A percentile compares a stretch with the other conserved stretches of the same genome.
Conservation (phyloP, 139 green algal species). For the Auxenochlorella pyrenoidosa region DNA sequence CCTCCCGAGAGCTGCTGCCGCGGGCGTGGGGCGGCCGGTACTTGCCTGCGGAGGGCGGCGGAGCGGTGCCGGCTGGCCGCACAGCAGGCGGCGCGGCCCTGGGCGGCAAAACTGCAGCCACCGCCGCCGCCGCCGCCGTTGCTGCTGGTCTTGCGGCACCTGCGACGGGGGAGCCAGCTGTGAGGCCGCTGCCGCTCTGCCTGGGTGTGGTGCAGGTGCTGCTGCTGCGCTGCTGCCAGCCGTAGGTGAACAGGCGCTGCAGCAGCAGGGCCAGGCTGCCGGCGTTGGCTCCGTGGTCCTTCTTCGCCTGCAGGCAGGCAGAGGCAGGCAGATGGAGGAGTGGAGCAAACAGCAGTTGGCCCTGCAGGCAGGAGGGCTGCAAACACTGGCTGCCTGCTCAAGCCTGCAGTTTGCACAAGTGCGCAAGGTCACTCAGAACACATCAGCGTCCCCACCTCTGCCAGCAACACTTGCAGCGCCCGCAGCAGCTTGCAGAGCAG, state of each 20-base stretch:
- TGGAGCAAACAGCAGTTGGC: too few species aligned
- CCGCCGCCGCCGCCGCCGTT: not conserved
- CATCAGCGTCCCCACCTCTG: not conserved
- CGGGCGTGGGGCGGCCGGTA: conserved; percentile 4
- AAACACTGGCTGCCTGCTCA: too few species aligned
- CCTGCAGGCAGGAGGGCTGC: too few species aligned
- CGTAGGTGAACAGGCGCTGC: conserved; percentile 35
- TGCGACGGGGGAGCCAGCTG: not conserved
- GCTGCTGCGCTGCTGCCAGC: conserved; percentile 11
- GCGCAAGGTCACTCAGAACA: too few species aligned
- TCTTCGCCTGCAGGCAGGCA: conserved; percentile 25
- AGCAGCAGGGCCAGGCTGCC: conserved; percentile 5
- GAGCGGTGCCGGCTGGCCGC: not conserved
- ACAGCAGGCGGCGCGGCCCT: too few species aligned
- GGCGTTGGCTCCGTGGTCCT: conserved; percentile 20
- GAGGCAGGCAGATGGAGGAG: too few species aligned
- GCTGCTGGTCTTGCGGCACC: not conserved
- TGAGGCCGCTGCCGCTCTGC: not conserved
- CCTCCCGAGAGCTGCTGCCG: not conserved
- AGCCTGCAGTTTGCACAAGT: too few species aligned
- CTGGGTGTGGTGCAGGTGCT: not conserved
- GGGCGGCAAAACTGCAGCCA: not conserved
- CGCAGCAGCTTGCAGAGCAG: conserved; percentile 29
- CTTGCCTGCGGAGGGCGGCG: not conserved
- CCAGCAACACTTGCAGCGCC: conserved; percentile 32